Evolutionary conservation across 345 rosid genomes (phyloP).

Genomic region (Bruguiera parviflora): DNA sequence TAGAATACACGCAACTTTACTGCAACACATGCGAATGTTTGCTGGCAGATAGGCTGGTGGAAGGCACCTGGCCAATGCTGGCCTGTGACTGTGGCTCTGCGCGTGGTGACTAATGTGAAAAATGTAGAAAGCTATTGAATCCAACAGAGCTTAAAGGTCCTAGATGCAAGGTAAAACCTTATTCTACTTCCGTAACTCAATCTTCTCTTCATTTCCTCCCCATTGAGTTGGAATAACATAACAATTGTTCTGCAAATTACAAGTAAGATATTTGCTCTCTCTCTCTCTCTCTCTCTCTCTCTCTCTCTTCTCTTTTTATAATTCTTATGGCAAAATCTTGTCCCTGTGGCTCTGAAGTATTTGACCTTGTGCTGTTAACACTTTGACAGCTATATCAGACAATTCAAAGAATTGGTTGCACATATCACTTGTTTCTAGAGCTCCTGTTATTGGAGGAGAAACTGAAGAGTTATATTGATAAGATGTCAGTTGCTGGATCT

Average conservation of each 20-base stretch:
- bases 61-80: conserved; percentile 73
- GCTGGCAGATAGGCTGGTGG: conserved; percentile 92
- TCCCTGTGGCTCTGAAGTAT: neutral
- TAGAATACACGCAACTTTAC: conserved; percentile 51
- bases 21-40: conserved; percentile 73
- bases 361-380: neutral
- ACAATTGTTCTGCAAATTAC: neutral
- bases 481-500: conserved; percentile 63
- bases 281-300: too few relatives aligned
- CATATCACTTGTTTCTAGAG: conserved; percentile 87
- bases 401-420: conserved; percentile 67
- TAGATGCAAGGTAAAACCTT: conserved; percentile 66
- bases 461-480: conserved; percentile 37
- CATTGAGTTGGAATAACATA: neutral
- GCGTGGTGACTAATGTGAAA: conserved; percentile 94
- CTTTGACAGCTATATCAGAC: conserved; percentile 55
- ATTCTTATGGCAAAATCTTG: neutral
- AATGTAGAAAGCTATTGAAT: conserved; percentile 81
- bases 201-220: neutral
- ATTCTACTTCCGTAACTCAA: too few relatives aligned
- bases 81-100: conserved; percentile 80
- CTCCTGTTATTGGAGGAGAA: conserved; percentile 73
- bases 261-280: neutral
- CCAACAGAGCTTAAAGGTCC: conserved; percentile 86
- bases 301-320: neutral